A percentile compares a stretch with the other conserved stretches of the same genome.
These are phyloP conservation scores for Oidiodendron maius DNA, from an alignment of 495 filamentous ascomycete genomes.

Conservation along the genomic window DNA sequence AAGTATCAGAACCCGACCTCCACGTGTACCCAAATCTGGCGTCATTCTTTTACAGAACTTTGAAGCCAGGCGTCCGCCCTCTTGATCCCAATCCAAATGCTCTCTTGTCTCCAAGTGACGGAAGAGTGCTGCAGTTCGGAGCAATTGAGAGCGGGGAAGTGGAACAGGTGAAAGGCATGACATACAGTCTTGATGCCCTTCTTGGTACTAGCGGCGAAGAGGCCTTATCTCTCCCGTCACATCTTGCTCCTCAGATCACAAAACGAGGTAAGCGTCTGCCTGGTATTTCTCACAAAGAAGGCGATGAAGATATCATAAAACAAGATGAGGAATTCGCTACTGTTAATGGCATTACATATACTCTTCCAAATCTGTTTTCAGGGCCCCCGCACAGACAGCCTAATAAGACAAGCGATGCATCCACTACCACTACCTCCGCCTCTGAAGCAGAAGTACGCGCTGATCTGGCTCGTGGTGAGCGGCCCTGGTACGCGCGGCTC, in stretches of 20 bases:
- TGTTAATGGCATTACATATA: slow-evolving; percentile 97
- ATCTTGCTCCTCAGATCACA: slow-evolving; percentile 18
- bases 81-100: slow-evolving; percentile 74
- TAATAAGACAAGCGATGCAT: slow-evolving; percentile 46
- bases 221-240: no score
- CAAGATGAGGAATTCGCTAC: slow-evolving; percentile 86
- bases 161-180: slow-evolving; percentile 99
- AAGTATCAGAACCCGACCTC: slow-evolving; percentile 82
- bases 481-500: slow-evolving; percentile 70
- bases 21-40: slow-evolving; percentile 88
- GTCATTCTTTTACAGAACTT: slow-evolving; percentile 91
- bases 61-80: slow-evolving; percentile 87
- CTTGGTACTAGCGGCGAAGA: slow-evolving; percentile 69
- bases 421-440: slow-evolving; percentile 54
- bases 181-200: slow-evolving; percentile 89
- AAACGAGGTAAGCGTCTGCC: slow-evolving; percentile 6
- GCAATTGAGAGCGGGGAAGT: slow-evolving; percentile 87
- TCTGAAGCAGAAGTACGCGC: slow-evolving; percentile 78
- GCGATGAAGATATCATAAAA: slow-evolving; percentile 59
- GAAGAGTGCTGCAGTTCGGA: slow-evolving; percentile 85
- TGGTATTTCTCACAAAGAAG: slow-evolving; percentile 11
- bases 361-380: slow-evolving; percentile 80
- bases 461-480: slow-evolving; percentile 70
- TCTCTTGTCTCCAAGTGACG: slow-evolving; percentile 83
- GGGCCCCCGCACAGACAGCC: slow-evolving; percentile 41